Evolutionary conservation across 345 rosid species (phyloP).

Genomic region (Populus deltoides): DNA sequence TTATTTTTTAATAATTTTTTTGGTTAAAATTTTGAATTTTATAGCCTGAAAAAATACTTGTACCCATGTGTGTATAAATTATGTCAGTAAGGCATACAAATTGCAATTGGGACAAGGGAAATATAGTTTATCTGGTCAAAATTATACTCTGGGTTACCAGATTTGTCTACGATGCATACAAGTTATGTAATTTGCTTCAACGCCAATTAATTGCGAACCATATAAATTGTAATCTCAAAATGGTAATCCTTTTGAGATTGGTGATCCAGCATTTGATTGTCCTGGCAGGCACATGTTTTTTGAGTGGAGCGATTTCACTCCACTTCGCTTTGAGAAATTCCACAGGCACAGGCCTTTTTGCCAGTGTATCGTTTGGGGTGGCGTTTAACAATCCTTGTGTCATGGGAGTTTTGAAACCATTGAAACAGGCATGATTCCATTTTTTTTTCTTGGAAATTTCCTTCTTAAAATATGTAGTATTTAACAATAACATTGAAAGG

Average conservation of each 20-base stretch:
- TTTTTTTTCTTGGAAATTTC: no score
- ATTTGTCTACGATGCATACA: not conserved
- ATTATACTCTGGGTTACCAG: not conserved
- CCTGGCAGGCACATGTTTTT: not conserved
- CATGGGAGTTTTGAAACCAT: not conserved
- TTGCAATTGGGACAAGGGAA: not conserved
- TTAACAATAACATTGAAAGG: not conserved
- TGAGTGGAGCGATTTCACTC: not conserved
- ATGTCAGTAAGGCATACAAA: not conserved
- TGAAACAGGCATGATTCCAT: not conserved
- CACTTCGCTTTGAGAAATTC: not conserved
- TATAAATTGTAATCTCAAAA: not conserved
- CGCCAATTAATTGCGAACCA: not conserved
- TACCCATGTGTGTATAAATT: no score
- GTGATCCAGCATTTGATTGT: not conserved
- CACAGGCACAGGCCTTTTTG: not conserved
- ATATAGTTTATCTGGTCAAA: not conserved
- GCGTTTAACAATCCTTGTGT: not conserved
- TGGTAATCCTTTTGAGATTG: not conserved
- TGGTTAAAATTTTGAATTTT: no score
- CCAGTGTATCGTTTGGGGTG: not conserved
- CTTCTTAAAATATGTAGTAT: no score
- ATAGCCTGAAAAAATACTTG: no score
- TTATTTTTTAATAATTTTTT: no score
- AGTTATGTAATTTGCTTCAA: not conserved